Percentiles rank a stretch among this genome's conserved stretches.
These are phyloP conservation scores for Aschersonia sp. DNA, from an alignment of 2,329 filamentous ascomycete species.

Conservation along the genomic window DNA sequence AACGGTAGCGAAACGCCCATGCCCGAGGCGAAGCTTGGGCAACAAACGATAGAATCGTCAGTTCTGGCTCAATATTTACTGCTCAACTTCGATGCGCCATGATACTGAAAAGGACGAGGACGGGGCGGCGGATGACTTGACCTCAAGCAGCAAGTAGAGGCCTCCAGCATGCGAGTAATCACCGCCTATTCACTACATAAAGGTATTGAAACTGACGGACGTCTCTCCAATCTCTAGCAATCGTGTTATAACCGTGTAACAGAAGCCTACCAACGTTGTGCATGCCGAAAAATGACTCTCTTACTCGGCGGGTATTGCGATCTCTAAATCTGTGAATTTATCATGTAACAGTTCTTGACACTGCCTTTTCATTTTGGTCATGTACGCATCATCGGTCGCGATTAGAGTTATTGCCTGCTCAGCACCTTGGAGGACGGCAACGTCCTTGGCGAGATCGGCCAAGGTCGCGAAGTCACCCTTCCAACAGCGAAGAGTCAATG, in stretches of 20 bases:
- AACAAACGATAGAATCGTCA: too few relatives aligned
- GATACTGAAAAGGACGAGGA: neutral
- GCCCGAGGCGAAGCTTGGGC: too few relatives aligned
- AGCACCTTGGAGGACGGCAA: neutral
- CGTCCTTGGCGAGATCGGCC: slow-evolving; percentile 1
- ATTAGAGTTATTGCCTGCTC: neutral
- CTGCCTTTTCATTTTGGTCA: neutral
- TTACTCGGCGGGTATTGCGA: neutral
- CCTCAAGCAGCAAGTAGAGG: too few relatives aligned
- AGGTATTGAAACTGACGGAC: neutral
- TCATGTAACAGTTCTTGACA: neutral
- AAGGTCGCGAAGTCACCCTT: slow-evolving; percentile 1
- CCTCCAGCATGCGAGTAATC: neutral
- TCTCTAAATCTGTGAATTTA: neutral
- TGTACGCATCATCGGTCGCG: neutral
- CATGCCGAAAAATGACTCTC: neutral
- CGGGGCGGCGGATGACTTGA: too few relatives aligned
- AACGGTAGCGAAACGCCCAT: too few relatives aligned
- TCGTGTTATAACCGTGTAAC: neutral
- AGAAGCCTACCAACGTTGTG: neutral
- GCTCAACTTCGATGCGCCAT: too few relatives aligned
- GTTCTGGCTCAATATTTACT: too few relatives aligned
- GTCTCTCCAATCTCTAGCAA: neutral
- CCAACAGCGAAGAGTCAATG: slow-evolving; percentile 1
- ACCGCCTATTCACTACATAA: neutral